A percentile compares a stretch with the other conserved stretches of the same genome.
Conservation (phyloP, 768 basidiomycete species). For the Serendipita vermifera region DNA sequence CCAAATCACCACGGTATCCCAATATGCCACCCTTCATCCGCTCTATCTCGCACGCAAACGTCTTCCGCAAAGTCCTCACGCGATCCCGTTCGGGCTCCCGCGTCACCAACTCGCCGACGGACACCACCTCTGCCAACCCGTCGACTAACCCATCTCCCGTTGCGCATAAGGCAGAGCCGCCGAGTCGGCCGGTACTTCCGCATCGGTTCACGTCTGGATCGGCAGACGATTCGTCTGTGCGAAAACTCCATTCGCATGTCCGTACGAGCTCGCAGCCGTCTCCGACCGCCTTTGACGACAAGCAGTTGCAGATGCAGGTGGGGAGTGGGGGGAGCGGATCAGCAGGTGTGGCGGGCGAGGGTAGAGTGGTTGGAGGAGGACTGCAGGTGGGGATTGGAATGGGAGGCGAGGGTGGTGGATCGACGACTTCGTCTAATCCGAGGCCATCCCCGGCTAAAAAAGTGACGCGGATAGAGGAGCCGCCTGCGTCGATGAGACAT, state of each 20-base stretch:
- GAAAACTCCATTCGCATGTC: not conserved
- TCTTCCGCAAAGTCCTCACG: not conserved
- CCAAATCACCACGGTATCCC: not conserved
- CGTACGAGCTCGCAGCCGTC: constrained; percentile 4
- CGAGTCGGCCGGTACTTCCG: not conserved
- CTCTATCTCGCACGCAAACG: not conserved
- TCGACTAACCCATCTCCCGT: too few relatives aligned
- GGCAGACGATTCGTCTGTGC: not conserved
- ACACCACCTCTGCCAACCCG: too few relatives aligned
- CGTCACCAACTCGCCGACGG: too few relatives aligned
- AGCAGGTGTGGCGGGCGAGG: too few relatives aligned
- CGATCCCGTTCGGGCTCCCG: not conserved
- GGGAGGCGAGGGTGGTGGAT: not conserved
- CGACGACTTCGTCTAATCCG: not conserved
- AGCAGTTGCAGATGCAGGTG: too few relatives aligned
- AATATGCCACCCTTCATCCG: not conserved
- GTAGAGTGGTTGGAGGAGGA: not conserved
- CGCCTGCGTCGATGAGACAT: not conserved
- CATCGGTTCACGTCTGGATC: not conserved
- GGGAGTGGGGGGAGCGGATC: too few relatives aligned
- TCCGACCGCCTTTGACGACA: too few relatives aligned
- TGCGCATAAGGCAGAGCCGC: too few relatives aligned
- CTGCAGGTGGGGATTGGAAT: not conserved
- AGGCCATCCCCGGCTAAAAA: not conserved
- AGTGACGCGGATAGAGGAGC: not conserved